Conservation (phyloP, 495 filamentous ascomycete species). For the Trypethelium eluteriae region DNA sequence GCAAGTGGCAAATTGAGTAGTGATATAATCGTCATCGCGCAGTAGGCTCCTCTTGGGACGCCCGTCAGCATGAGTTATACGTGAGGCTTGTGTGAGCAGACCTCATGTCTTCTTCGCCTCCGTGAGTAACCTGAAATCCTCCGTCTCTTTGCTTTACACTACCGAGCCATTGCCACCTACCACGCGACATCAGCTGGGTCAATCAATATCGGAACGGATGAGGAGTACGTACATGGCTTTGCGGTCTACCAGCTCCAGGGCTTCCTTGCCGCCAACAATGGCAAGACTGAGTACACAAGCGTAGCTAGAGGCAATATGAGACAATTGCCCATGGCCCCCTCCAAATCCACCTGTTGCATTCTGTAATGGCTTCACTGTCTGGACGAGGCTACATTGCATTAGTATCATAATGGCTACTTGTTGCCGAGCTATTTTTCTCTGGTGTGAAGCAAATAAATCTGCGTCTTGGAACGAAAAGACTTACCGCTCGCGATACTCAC, state of each 20-base stretch:
- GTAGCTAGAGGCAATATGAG: slow-evolving; percentile 84
- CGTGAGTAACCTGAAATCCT: slow-evolving; percentile 69
- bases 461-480: slow-evolving; percentile 17
- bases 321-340: slow-evolving; percentile 81
- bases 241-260: slow-evolving; percentile 69
- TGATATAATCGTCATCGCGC: slow-evolving; percentile 71
- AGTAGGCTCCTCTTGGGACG: slow-evolving; percentile 69
- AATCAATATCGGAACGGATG: not conserved
- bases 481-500: slow-evolving; percentile 56
- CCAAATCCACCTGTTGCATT: slow-evolving; percentile 83
- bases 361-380: slow-evolving; percentile 70
- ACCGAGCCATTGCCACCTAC: slow-evolving; percentile 76
- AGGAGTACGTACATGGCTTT: slow-evolving; percentile 54
- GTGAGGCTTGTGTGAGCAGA: slow-evolving; percentile 35
- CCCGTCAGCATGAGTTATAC: slow-evolving; percentile 12
- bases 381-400: slow-evolving; percentile 45
- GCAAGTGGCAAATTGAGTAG: slow-evolving; percentile 75
- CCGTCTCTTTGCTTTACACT: slow-evolving; percentile 75
- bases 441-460: too few species aligned
- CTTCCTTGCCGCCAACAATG: slow-evolving; percentile 64
- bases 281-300: slow-evolving; percentile 69
- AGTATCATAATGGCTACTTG: not conserved
- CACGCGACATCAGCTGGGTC: not conserved
- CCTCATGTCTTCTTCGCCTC: slow-evolving; percentile 88
- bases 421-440: too few species aligned